Base-by-base conservation (phyloP, 371 early-diverging fungal species). In the Rhizopus delemar region DNA sequence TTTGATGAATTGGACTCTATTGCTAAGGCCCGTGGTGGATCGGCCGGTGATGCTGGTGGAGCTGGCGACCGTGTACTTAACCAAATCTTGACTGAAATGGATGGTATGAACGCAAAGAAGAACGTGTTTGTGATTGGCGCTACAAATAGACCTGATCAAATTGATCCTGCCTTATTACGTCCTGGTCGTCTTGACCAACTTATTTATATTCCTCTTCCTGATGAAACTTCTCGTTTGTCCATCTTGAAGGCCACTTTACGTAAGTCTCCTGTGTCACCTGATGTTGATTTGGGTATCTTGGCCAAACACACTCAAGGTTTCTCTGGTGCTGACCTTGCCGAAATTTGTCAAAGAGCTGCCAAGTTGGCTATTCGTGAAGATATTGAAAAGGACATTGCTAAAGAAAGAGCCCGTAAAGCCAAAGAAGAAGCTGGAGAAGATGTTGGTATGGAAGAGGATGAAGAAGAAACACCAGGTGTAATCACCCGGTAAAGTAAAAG, bases 1-100 rank as follows among this genome's bases (percentile, higher is more conserved):
- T 99, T 99, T 88, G 99, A 99, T 75, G 99, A 99, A 84, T 84
- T 99, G 75, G 99, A 99, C 84, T 97, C 98, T 22, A 92, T 99
- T 70, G 99, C 99, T 66, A 98, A 95, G 86, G 90, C 98, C 15
- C 94, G 99, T 77, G 96, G 97, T 53, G 76, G 82, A 45, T 73
- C 77, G n/a, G 71, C 69, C 12, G 95, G 94, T 39, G 97, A 98
- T 79, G 93, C 89, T 51, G 97, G 98, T 34, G 98, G 96, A 65
- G 93, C 97, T 38, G 99, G 99, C 52, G 99, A 99, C 68, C 96
- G 99, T 77, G 99, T 99, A 29, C 87, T 99, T 45, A 99, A 99
- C 85, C 99, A 99, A 83, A 91, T 99, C 62, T 84, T 99, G 66
- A 98, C 99, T 31, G 99, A 99, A 83, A 99, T 99, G 99, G 99